Evolutionary conservation across 2,329 filamentous ascomycete species (phyloP), one percentile per base, ranked within the genome.

Genomic region (Lasiodiplodia gonubiensis): DNA sequence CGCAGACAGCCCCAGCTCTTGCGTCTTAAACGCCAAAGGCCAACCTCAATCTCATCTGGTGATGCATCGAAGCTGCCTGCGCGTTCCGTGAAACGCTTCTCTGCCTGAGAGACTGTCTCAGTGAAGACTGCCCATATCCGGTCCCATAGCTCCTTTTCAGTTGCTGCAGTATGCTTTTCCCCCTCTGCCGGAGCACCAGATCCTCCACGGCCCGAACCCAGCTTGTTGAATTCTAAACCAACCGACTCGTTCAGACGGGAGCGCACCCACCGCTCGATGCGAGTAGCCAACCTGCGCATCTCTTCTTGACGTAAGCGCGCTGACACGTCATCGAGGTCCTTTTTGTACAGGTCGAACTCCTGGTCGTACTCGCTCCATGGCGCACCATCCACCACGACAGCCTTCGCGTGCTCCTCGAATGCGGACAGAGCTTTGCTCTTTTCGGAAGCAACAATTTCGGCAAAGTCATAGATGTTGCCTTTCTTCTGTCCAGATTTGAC

Each of bases 401-500:
- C 87, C 73, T 90, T 86, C 1, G 92, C 93, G 74, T 95, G 91
- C 23, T 86, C 84, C 75, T 92, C 89, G 76, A 96, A 99, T 53
- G 86, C 86, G 18, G 89, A 85, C 42, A 97, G 77, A 0, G 93
- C 89, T 76, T 88, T 88, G 73, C 86, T 86, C 81, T 95, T 97
- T 78, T 97, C 92, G 67, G 88, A 85, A 48, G 89, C 88, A 6
- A 99, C 95, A 73, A 98, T 97, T 72, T 96, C 91, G 25, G 94
- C 93, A 79, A 99, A 99, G 76, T 99, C 95, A 75, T 99, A 98
- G 64, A 87, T 86, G 8, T 89, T 91, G 25, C 94, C 94, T 66
- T 93, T 93, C 83, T 97, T 97, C 79, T 98, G 94, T 2, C 94
- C 94, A 30, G 88, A 85, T 80, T 98, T 99, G 71, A 99, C 94